Evolutionary conservation across 1,284 basidiomycete genomes (phyloP).

Genomic region (Sparassis latifolia): DNA sequence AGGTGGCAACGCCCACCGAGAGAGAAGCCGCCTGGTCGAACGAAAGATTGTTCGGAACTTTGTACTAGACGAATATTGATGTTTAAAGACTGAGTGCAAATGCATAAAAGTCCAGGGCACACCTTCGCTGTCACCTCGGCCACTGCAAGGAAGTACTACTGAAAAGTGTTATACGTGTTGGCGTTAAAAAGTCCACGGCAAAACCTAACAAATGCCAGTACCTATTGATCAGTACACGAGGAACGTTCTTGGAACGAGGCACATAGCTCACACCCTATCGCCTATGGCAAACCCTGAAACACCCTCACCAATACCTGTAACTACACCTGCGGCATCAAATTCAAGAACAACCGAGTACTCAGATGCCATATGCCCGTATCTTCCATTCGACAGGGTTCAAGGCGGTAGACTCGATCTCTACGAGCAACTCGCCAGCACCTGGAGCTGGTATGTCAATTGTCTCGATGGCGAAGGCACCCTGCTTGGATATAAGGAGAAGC

Average conservation of each 20-base stretch:
- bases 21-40: slow-evolving; percentile 17
- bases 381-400: slow-evolving; percentile 48
- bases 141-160: slow-evolving; percentile 4
- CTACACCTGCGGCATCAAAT: slow-evolving; percentile 12
- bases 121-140: slow-evolving; percentile 5
- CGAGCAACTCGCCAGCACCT: slow-evolving; percentile 34
- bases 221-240: not conserved
- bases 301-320: slow-evolving; percentile 14
- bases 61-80: not conserved
- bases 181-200: not conserved
- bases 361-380: slow-evolving; percentile 21
- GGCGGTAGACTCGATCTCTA: slow-evolving; percentile 34
- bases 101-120: not conserved
- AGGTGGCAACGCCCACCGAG: slow-evolving; percentile 15
- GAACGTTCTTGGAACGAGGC: not conserved
- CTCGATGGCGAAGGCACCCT: slow-evolving; percentile 9
- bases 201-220: not conserved
- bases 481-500: no score
- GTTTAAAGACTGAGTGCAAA: not conserved
- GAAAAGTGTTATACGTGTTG: slow-evolving; percentile 1
- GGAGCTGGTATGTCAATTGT: slow-evolving; percentile 30
- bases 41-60: slow-evolving; percentile 15
- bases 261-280: slow-evolving; percentile 11
- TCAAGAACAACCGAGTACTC: slow-evolving; percentile 19
- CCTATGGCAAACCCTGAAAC: slow-evolving; percentile 10